These are phyloP conservation scores for Grifola frondosa DNA, from an alignment of 1,284 basidiomycete genomes.

Conservation along the genomic window DNA sequence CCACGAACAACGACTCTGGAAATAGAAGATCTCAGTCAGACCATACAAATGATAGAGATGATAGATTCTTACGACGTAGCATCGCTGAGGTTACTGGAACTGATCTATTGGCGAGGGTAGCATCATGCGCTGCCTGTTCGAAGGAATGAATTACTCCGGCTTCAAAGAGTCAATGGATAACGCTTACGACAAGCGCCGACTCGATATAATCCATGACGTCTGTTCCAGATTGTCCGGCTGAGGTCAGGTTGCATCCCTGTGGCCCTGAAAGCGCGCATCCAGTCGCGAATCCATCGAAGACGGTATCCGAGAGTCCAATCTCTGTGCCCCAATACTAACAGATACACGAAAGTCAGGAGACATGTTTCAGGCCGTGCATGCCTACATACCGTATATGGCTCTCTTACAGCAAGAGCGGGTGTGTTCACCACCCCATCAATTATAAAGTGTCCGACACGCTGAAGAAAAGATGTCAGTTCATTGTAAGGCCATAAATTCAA, in stretches of 20 bases:
- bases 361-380: too few species aligned
- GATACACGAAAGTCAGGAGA: too few species aligned
- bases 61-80: neutral
- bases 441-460: conserved; percentile 20
- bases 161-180: too few species aligned
- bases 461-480: neutral
- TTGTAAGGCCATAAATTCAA: neutral
- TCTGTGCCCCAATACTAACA: too few species aligned
- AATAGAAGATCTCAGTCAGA: neutral
- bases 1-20: neutral
- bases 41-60: too few species aligned
- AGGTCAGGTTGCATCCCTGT: conserved; percentile 2
- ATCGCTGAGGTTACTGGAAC: conserved; percentile 5
- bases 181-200: neutral
- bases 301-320: conserved; percentile 5
- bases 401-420: neutral
- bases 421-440: conserved; percentile 15
- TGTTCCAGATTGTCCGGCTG: neutral
- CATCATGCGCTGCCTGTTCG: conserved; percentile 2
- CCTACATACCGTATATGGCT: conserved; percentile 1
- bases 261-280: conserved; percentile 15
- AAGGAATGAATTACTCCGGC: too few species aligned
- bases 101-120: neutral
- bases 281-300: conserved; percentile 6
- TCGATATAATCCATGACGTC: conserved; percentile 8